phyloP scores from a whole-genome alignment of 495 filamentous ascomycete species.

The Penicillium turbatum region DNA sequence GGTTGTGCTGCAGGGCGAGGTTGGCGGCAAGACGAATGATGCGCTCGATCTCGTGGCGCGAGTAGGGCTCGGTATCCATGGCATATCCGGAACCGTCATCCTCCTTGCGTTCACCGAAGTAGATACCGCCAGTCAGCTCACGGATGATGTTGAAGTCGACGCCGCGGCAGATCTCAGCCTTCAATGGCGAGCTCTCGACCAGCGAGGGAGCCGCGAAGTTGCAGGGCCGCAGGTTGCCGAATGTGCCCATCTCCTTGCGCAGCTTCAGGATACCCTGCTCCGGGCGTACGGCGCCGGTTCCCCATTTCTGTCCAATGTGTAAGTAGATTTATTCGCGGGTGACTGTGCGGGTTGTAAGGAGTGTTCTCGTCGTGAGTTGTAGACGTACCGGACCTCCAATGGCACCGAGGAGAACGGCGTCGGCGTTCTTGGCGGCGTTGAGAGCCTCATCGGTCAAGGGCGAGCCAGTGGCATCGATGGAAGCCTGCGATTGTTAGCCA shows the following conservation, averaged over 20 bases:
- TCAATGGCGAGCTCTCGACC: constrained; percentile 82
- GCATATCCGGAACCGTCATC: constrained; percentile 71
- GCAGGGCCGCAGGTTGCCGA: constrained; percentile 96
- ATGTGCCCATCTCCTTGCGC: constrained; percentile 90
- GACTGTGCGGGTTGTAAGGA: neutral
- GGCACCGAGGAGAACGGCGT: constrained; percentile 89
- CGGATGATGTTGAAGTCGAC: constrained; percentile 94
- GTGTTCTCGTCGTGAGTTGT: neutral
- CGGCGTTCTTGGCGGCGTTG: constrained; percentile 77
- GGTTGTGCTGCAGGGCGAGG: constrained; percentile 74
- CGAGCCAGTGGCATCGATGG: constrained; percentile 75
- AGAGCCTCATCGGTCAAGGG: constrained; percentile 85
- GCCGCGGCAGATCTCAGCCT: constrained; percentile 77
- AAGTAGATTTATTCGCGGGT: neutral
- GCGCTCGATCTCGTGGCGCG: constrained; percentile 80
- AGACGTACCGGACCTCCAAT: constrained; percentile 80
- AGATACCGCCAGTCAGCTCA: constrained; percentile 92
- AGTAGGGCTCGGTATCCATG: constrained; percentile 88
- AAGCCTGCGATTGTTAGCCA: constrained; percentile 45
- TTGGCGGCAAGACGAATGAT: constrained; percentile 78
- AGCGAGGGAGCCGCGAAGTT: constrained; percentile 91
- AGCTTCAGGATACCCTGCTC: constrained; percentile 93
- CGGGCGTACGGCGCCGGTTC: constrained; percentile 80
- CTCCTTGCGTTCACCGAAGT: constrained; percentile 92
- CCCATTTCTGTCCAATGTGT: constrained; percentile 70